These are phyloP conservation scores for Cutaneotrichosporon spelunceum DNA, from an alignment of 1,284 basidiomycete genomes.

Conservation along the genomic window DNA sequence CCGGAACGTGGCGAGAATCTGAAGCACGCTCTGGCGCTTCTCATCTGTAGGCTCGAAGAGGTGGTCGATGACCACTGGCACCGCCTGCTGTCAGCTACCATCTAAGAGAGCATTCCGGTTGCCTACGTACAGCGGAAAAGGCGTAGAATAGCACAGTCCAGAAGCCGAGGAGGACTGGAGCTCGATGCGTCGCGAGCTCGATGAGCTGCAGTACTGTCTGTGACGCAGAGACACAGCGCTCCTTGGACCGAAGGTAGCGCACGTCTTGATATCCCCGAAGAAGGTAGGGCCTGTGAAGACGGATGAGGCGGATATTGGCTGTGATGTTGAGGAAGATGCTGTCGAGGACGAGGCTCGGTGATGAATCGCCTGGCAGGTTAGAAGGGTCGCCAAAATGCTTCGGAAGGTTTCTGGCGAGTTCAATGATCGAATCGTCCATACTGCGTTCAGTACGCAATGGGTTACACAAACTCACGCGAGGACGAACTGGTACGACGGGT, in stretches of 20 bases:
- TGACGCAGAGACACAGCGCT: conserved; percentile 18
- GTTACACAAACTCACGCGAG: conserved; percentile 7
- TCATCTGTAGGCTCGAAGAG: conserved; percentile 20
- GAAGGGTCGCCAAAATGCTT: conserved; percentile 20
- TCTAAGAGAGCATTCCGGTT: neutral
- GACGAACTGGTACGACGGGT: conserved; percentile 23
- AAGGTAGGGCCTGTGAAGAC: conserved; percentile 23
- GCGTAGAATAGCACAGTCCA: conserved; percentile 26
- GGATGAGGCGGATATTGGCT: conserved; percentile 19
- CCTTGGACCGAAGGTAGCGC: conserved; percentile 16
- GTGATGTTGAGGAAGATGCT: conserved; percentile 23
- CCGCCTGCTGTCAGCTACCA: conserved; percentile 10
- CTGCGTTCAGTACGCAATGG: conserved; percentile 6
- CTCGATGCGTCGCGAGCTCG: conserved; percentile 16
- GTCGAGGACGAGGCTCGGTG: conserved; percentile 17
- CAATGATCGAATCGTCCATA: conserved; percentile 23
- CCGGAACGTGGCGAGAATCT: conserved; percentile 19
- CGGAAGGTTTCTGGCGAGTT: conserved; percentile 17
- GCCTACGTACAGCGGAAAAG: conserved; percentile 20
- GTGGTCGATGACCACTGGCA: conserved; percentile 22
- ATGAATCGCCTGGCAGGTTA: conserved; percentile 6
- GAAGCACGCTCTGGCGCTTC: conserved; percentile 14
- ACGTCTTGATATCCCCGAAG: conserved; percentile 23
- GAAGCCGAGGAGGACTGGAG: conserved; percentile 17
- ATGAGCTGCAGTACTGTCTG: conserved; percentile 16